These are phyloP conservation scores for Heliosperma pusillum DNA, from an alignment of 148 eudicot genomes.

Conservation along the genomic window DNA sequence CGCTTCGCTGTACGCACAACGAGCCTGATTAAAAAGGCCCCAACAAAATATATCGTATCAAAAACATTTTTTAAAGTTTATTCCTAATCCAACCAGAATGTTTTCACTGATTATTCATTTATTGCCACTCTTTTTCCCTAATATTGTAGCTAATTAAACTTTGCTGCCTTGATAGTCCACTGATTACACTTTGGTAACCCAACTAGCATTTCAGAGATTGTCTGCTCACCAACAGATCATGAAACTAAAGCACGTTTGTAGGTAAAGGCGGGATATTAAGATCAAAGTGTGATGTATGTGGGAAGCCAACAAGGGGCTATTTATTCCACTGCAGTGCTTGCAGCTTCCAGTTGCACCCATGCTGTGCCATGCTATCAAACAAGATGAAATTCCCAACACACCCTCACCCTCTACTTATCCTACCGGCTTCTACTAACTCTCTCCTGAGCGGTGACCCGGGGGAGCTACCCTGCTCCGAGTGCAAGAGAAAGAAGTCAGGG, in stretches of 20 bases:
- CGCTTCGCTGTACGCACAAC: neutral
- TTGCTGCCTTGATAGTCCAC: neutral
- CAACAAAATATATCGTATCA: neutral
- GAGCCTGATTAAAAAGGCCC: neutral
- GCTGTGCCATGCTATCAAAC: constrained; percentile 77
- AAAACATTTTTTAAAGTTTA: neutral
- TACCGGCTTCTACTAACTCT: constrained; percentile 33
- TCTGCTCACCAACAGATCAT: neutral
- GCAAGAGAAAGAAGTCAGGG: constrained; percentile 65
- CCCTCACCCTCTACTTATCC: constrained; percentile 55
- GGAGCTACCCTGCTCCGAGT: constrained; percentile 46
- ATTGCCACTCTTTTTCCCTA: neutral
- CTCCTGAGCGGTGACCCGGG: constrained; percentile 16
- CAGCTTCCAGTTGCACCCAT: constrained; percentile 81
- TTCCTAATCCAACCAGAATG: too few species aligned
- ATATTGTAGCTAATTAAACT: neutral
- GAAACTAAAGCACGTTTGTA: neutral
- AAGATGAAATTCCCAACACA: constrained; percentile 52
- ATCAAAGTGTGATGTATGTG: constrained; percentile 72
- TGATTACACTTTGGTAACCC: neutral
- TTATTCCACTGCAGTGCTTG: constrained; percentile 68
- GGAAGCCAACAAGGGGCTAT: constrained; percentile 60
- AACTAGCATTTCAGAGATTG: neutral
- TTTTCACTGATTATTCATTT: neutral
- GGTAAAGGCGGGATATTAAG: constrained; percentile 53